These are phyloP conservation scores for Solanum megistacrolobum DNA, from an alignment of 257 asterid genomes.

Conservation along the genomic window DNA sequence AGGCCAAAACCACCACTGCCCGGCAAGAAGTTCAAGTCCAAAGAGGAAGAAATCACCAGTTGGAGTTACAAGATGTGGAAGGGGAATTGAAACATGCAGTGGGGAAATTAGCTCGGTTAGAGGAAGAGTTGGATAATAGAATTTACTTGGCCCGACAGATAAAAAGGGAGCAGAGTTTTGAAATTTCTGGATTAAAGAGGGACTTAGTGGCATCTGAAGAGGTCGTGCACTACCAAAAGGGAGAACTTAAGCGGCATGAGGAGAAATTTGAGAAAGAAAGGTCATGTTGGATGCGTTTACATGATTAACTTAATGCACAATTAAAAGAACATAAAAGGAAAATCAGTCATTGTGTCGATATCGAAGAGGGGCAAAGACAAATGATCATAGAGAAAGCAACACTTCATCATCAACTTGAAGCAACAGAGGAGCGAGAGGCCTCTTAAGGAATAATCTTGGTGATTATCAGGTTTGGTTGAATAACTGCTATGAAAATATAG, in stretches of 20 bases:
- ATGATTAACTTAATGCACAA: not conserved
- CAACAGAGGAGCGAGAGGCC: not conserved
- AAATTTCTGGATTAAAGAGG: not conserved
- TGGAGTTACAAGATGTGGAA: not conserved
- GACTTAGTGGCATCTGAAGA: not conserved
- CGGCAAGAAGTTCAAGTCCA: not conserved
- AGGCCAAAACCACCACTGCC: not conserved
- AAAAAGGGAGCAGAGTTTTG: not conserved
- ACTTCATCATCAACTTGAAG: not conserved
- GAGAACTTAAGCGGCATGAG: not conserved
- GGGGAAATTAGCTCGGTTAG: not conserved
- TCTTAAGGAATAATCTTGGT: not conserved
- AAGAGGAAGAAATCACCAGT: not conserved
- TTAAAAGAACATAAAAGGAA: not conserved
- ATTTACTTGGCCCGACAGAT: not conserved
- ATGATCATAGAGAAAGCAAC: not conserved
- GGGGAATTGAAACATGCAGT: not conserved
- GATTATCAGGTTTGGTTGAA: not conserved
- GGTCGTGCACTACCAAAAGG: not conserved
- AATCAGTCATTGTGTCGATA: not conserved
- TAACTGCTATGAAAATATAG: not conserved
- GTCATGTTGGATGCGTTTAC: not conserved
- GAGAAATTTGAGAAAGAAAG: not conserved
- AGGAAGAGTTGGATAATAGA: not conserved
- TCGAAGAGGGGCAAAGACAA: not conserved